A percentile compares a stretch with the other conserved stretches of the same genome.
Conservation (phyloP, 331 rosid species). For the Erythrophleum ivorense region DNA sequence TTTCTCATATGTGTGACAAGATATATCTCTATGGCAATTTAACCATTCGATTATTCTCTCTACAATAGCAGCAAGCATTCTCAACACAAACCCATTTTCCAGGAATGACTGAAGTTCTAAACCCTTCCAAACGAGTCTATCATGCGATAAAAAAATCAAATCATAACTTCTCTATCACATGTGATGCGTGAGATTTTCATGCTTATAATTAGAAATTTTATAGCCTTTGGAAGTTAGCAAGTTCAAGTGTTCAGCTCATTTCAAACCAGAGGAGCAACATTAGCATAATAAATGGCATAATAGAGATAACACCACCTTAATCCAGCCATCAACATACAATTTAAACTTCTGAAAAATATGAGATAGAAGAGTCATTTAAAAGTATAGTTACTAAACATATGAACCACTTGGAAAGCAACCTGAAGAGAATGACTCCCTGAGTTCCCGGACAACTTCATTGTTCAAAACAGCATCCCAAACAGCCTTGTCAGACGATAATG, state of each 20-base stretch:
- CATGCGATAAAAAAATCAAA: not conserved
- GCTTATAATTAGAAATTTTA: not conserved
- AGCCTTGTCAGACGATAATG: conserved; percentile 70
- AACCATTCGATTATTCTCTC: not conserved
- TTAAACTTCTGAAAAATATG: not conserved
- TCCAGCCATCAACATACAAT: conserved; percentile 3
- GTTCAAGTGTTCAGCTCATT: not conserved
- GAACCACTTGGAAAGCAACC: conserved; percentile 47
- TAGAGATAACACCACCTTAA: not conserved
- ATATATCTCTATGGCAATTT: not conserved
- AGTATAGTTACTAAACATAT: not conserved
- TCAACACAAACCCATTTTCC: not conserved
- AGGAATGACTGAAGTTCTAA: not conserved
- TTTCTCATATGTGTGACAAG: too few species aligned
- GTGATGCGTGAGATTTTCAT: not conserved
- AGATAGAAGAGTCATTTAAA: not conserved
- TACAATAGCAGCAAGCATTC: not conserved
- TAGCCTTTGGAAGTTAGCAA: not conserved
- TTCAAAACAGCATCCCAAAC: conserved; percentile 88
- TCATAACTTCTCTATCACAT: not conserved
- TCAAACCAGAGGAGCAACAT: not conserved
- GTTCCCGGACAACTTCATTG: conserved; percentile 71
- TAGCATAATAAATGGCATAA: not conserved
- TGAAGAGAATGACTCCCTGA: conserved; percentile 54
- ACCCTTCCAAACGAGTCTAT: not conserved